Evolutionary conservation across 305 asterid genomes (phyloP).

Genomic region (Fraxinus sp.): DNA sequence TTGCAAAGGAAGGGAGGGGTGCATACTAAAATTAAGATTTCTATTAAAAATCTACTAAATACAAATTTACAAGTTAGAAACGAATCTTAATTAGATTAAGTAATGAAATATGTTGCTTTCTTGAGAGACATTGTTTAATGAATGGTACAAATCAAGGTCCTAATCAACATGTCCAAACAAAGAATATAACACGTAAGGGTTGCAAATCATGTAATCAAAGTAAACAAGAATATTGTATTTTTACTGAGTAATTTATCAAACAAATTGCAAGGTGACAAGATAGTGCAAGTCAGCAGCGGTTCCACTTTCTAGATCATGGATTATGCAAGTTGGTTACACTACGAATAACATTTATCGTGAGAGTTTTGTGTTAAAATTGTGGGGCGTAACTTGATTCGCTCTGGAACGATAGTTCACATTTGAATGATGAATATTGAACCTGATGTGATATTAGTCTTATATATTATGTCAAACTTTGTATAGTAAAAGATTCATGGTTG

Average conservation of each 20-base stretch:
- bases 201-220: neutral
- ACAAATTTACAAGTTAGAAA: neutral
- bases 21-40: neutral
- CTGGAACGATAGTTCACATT: neutral
- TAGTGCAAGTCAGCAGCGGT: neutral
- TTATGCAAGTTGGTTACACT: neutral
- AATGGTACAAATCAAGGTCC: neutral
- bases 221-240: neutral
- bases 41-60: neutral
- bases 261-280: neutral
- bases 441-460: neutral
- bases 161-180: neutral
- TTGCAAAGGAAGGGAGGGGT: neutral
- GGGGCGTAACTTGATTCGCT: neutral
- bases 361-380: neutral
- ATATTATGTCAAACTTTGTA: neutral
- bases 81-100: neutral
- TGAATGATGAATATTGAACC: neutral
- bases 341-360: neutral
- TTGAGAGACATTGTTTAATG: neutral
- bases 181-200: neutral
- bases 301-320: neutral
- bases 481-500: neutral
- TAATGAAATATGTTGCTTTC: neutral
- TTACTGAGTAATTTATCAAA: neutral